Base-by-base conservation (phyloP, 2,329 filamentous ascomycete genomes). In the Blastomyces silverae region DNA sequence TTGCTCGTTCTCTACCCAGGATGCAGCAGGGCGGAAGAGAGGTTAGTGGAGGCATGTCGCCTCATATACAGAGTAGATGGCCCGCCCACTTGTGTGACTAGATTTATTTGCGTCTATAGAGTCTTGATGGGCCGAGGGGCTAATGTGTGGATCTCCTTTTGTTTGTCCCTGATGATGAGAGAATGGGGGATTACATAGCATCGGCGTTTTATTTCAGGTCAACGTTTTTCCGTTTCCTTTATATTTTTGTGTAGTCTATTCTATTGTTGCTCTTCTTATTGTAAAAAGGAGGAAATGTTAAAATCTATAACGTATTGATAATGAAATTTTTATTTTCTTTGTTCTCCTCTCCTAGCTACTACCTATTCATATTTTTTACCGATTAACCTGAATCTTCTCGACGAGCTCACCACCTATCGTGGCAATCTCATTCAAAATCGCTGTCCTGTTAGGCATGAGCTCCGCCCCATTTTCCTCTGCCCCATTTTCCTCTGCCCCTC, bases 1-100 rank as follows among this genome's bases (percentile, higher is more conserved):
- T 79, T 99, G 94, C 75, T 88, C 91, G 34, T 96, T 96, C 77
- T 90, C 90, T 57, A 93, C 87, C 66, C 84, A 88, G 73, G 84
- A 85, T 68, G 78, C 82, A 50, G 77, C 82, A 64, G 81, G 67
- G 57, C 42, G 53, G 44, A 63, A 57, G 56, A 64, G 61, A 39
- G 42, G 48, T 20, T 59, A 61, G 34, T 59, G 10, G 28, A 20
- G 56, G 10, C 37, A 28, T 25, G 22, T 25, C 20, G 20, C 22
- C 3, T 8, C 37, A 44, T 31, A 39, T 57, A 46, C 17, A 57
- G 28, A 13, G 22, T 53, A 31, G 25, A 53, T 17, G 25, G 17
- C 25, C 37, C 13, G 13, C 13, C 50, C 25, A 28, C 25, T 5
- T 17, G 25, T 28, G 50, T 53, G 22, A 31, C 10, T 13, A 20